Conservation (phyloP, 176 grass and related monocot species). For the Phoenix dactylifera region DNA sequence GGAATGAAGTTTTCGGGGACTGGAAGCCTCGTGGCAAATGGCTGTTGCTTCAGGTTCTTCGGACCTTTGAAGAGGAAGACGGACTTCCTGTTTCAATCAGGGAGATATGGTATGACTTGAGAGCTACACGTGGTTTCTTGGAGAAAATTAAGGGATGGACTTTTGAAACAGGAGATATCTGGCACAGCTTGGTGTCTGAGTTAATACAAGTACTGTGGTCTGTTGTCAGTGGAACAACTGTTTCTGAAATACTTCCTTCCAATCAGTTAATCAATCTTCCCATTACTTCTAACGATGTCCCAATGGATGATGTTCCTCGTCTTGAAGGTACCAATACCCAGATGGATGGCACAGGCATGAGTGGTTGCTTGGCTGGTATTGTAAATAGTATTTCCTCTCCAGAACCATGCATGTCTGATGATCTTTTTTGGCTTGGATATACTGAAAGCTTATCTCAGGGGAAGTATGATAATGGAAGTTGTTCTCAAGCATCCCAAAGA, state of each 20-base stretch:
- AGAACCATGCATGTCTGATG: background rate
- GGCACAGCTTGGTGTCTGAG: slow-evolving; percentile 32
- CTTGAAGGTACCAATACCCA: background rate
- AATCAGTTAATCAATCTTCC: background rate
- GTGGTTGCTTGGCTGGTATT: background rate
- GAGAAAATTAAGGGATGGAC: slow-evolving; percentile 41
- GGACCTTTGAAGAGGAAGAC: slow-evolving; percentile 37
- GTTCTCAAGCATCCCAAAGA: background rate
- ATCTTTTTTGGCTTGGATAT: background rate
- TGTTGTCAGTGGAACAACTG: slow-evolving; percentile 20
- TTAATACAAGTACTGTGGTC: slow-evolving; percentile 36
- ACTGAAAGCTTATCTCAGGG: background rate
- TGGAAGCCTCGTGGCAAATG: slow-evolving; percentile 59
- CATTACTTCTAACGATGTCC: background rate
- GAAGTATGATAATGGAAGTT: background rate
- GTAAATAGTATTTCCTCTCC: background rate
- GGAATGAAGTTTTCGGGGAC: slow-evolving; percentile 55
- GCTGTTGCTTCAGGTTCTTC: slow-evolving; percentile 50
- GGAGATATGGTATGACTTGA: slow-evolving; percentile 60
- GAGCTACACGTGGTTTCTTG: slow-evolving; percentile 30
- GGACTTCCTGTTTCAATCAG: slow-evolving; percentile 42
- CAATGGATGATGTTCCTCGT: background rate
- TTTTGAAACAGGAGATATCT: slow-evolving; percentile 20
- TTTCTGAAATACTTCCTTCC: background rate
- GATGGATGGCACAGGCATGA: background rate